Evolutionary conservation across 1,284 basidiomycete species (phyloP).

Genomic region (Ganoderma multipileum): DNA sequence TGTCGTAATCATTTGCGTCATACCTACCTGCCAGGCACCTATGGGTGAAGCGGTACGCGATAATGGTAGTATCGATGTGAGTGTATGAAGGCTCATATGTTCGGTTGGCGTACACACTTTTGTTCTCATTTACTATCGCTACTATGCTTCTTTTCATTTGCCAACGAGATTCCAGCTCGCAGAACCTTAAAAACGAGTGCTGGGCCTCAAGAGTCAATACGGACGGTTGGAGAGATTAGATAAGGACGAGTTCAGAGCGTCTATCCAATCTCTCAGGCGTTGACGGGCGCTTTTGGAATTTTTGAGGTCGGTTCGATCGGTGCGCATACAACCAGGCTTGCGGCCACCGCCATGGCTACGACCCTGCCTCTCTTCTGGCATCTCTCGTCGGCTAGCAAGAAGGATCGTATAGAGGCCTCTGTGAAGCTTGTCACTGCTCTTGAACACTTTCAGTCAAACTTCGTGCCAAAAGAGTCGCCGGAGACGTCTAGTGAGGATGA

Average conservation of each 20-base stretch:
- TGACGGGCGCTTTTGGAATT: constrained; percentile 21
- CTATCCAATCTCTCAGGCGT: constrained; percentile 24
- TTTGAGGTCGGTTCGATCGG: constrained; percentile 14
- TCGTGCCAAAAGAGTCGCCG: constrained; percentile 51
- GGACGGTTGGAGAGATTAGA: constrained; percentile 16
- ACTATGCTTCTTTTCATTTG: neutral
- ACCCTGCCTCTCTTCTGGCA: constrained; percentile 95
- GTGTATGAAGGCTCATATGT: neutral
- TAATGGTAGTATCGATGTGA: no score
- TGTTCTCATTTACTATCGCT: neutral
- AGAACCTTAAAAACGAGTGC: neutral
- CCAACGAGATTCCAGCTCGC: neutral
- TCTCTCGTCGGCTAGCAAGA: constrained; percentile 83
- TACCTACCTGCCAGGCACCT: no score
- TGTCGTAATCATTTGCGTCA: constrained; percentile 17
- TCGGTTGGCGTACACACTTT: neutral
- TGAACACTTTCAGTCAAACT: constrained; percentile 81
- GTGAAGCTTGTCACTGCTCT: constrained; percentile 83
- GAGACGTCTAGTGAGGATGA: constrained; percentile 47
- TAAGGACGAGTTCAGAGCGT: constrained; percentile 5
- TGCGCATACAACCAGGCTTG: constrained; percentile 1
- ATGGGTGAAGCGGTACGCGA: no score
- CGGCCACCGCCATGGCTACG: constrained; percentile 63
- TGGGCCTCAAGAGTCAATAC: neutral
- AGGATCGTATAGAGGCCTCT: constrained; percentile 86